Conservation (phyloP, 192 early-diverging fungal species). For the Chytriomyces sp. region DNA sequence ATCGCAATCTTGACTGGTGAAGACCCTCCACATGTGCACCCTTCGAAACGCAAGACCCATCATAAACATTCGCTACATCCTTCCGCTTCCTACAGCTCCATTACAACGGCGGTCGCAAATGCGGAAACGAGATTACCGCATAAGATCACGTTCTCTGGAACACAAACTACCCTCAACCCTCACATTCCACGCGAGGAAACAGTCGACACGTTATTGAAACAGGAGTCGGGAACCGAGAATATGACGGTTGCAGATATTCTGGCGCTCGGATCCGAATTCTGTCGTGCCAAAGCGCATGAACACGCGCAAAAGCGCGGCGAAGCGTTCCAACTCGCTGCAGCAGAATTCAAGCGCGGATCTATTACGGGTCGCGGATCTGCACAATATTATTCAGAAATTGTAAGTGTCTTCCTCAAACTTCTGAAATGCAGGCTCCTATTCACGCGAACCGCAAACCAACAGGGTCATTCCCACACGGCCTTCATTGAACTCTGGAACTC, state of each 20-base stretch:
- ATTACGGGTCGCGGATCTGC: conserved; percentile 23
- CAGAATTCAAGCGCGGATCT: conserved; percentile 18
- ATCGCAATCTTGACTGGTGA: conserved; percentile 20
- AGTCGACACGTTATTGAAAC: not conserved
- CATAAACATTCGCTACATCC: too few species aligned
- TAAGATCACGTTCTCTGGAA: not conserved
- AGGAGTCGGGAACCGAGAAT: not conserved
- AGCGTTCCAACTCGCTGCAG: conserved; percentile 25
- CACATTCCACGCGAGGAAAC: not conserved
- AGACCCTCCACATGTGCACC: not conserved
- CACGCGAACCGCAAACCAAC: not conserved
- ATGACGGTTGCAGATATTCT: not conserved
- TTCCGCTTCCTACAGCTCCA: too few species aligned
- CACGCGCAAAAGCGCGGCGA: conserved; percentile 11
- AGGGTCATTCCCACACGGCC: conserved; percentile 21
- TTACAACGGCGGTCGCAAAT: not conserved
- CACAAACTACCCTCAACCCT: not conserved
- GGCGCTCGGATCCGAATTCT: not conserved
- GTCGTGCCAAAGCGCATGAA: conserved; percentile 2
- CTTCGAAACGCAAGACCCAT: not conserved
- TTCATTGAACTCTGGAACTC: conserved; percentile 20
- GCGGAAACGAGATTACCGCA: not conserved
- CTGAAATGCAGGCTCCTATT: not conserved
- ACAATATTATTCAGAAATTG: conserved; percentile 29
- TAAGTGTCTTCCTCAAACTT: not conserved